These are phyloP conservation scores for Trichosporon ovoides DNA, from an alignment of 1,284 basidiomycete species.

Conservation along the genomic window DNA sequence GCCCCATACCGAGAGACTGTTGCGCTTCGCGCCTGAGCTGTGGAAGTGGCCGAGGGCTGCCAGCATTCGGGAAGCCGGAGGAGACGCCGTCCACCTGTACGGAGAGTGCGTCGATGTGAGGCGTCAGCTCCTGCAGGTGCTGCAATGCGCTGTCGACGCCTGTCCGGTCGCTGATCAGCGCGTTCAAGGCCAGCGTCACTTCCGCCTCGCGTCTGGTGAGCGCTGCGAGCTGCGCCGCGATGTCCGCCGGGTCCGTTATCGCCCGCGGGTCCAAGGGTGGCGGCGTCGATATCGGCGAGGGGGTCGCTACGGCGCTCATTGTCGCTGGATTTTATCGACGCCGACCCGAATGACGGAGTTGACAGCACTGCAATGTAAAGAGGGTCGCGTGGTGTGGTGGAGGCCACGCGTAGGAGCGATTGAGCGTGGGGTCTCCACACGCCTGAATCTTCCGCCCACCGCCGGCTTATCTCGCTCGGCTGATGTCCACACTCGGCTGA, in stretches of 20 bases:
- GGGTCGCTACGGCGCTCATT: neutral
- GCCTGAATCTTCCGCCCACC: no score
- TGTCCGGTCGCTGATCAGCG: conserved; percentile 63
- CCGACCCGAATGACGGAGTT: neutral
- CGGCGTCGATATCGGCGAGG: conserved; percentile 17
- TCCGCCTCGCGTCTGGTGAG: conserved; percentile 72
- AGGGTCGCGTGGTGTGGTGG: neutral
- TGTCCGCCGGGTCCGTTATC: conserved; percentile 38
- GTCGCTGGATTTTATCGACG: neutral
- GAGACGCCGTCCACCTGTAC: conserved; percentile 55
- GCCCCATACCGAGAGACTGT: conserved; percentile 22
- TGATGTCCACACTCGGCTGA: neutral
- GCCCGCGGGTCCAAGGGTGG: conserved; percentile 30
- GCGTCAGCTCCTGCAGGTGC: conserved; percentile 60
- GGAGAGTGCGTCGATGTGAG: conserved; percentile 60
- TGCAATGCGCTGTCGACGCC: conserved; percentile 62
- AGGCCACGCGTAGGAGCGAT: no score
- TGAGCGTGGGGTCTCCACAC: no score
- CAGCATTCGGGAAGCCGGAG: neutral
- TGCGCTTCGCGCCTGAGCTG: neutral
- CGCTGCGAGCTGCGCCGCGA: conserved; percentile 49
- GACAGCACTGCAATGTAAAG: neutral
- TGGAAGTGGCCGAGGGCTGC: neutral
- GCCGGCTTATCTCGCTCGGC: neutral
- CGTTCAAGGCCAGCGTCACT: conserved; percentile 68